Evolutionary conservation across 257 asterid genomes (phyloP).

Genomic region (Plantago major): DNA sequence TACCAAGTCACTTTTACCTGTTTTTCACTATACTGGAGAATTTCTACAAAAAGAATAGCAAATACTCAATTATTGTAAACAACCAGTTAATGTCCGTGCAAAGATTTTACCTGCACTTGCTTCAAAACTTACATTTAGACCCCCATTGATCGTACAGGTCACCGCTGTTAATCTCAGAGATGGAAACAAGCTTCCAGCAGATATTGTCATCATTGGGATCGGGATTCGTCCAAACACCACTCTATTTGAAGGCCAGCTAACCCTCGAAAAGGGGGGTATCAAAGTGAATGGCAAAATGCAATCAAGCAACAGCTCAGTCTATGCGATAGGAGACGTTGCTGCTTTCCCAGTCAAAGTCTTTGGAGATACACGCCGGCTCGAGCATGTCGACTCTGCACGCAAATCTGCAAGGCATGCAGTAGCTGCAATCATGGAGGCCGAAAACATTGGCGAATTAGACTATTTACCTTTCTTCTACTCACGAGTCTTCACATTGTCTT

Average conservation of each 20-base stretch:
- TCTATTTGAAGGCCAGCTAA: conserved; percentile 84
- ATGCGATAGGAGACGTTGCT: conserved; percentile 85
- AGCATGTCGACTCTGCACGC: conserved; percentile 82
- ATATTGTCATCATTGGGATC: conserved; percentile 82
- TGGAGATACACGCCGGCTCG: conserved; percentile 77
- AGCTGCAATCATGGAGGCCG: conserved; percentile 61
- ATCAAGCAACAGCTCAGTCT: conserved; percentile 71
- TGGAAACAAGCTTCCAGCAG: conserved; percentile 69
- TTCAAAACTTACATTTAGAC: not conserved
- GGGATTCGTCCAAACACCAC: conserved; percentile 94
- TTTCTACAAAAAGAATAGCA: too few relatives aligned
- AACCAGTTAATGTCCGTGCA: not conserved
- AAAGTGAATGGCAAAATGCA: conserved; percentile 78
- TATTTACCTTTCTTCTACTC: conserved; percentile 88
- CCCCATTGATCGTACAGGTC: conserved; percentile 42
- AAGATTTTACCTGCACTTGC: not conserved
- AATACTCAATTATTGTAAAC: not conserved
- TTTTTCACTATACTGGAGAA: too few relatives aligned
- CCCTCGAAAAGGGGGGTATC: conserved; percentile 86
- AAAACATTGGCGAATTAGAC: conserved; percentile 51
- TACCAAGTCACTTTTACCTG: too few relatives aligned
- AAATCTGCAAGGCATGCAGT: conserved; percentile 80
- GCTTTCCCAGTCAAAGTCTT: conserved; percentile 68
- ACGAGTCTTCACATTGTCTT: conserved; percentile 68
- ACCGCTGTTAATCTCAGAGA: conserved; percentile 80